Base-by-base conservation (phyloP, 78 protist genomes). In the Guillardia theta region DNA sequence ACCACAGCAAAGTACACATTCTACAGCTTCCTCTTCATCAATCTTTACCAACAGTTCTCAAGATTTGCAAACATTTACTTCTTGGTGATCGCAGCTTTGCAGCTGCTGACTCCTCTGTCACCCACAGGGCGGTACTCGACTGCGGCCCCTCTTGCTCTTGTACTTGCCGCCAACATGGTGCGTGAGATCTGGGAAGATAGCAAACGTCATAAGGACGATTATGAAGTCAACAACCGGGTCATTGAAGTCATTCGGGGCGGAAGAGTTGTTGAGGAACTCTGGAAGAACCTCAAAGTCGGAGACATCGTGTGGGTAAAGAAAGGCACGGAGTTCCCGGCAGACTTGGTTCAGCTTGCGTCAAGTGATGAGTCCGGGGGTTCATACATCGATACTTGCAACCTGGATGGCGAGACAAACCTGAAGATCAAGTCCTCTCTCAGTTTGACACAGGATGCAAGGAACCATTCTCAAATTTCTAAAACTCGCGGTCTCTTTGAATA, bases 351-450 rank as follows among this genome's bases (percentile, higher is more conserved):
- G 37, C 39, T 98, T n/a, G 64, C 95, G 36, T 22, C 97, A 22
- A 48, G 95, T 8, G 95, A 88, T 24, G 95, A 70, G 37, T 96
- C 96, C 45, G 99, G 98, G 30, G 47, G 93, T n/a, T 96, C 97
- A 58, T 98, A 97, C 94, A 92, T 98, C 46, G 99, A 98, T 50
- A 98, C 99, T 0, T 47, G 98, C 39, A 97, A 97, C 50, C 88
- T 98, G 58, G 99, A 98, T 58, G 99, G 78, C 19, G 97, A 96
- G 47, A 96, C 96, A 1, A 96, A 95, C n/a, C 94, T 96, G 4
- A 96, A 96, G 43, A 21, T 94, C 27, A 22, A 90, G 18, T 24
- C 54, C 39, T 36, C 94, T 30, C 80, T 46, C 30, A 27, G 39
- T 10, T 30, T 5, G 21, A 50, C 92, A 6, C 15, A 33, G 64